A percentile compares a stretch with the other conserved stretches of the same genome.
phyloP scores from a whole-genome alignment of 371 early-diverging fungal genomes.

The Apophysomyces elegans region DNA sequence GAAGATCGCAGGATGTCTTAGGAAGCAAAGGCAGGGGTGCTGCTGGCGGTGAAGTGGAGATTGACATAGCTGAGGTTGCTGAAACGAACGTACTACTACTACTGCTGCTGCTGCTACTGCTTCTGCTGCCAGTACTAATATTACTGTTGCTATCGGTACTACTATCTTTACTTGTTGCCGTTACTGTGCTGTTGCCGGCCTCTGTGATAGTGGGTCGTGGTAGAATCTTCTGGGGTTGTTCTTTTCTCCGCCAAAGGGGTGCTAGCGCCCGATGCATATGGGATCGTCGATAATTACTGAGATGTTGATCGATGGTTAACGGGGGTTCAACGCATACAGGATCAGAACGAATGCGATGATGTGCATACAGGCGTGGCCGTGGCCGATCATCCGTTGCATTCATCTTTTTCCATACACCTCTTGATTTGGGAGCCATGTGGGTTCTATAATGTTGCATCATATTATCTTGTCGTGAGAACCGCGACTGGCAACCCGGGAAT shows the following conservation, averaged over 20 bases:
- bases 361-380: constrained; percentile 44
- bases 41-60: too few relatives aligned
- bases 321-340: constrained; percentile 45
- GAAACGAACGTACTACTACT: too few relatives aligned
- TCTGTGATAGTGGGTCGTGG: constrained; percentile 16
- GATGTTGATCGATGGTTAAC: constrained; percentile 51
- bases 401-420: constrained; percentile 39
- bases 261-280: constrained; percentile 13
- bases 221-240: constrained; percentile 17
- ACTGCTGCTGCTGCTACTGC: too few relatives aligned
- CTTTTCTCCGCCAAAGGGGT: constrained; percentile 19
- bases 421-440: constrained; percentile 74
- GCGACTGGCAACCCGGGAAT: constrained; percentile 74
- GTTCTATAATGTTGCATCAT: constrained; percentile 90
- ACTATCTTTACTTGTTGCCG: too few relatives aligned
- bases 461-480: constrained; percentile 87
- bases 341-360: constrained; percentile 49
- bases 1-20: not conserved
- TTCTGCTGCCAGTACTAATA: too few relatives aligned
- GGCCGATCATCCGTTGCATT: constrained; percentile 25
- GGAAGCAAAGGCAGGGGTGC: too few relatives aligned
- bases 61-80: too few relatives aligned
- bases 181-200: too few relatives aligned
- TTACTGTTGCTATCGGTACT: too few relatives aligned
- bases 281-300: constrained; percentile 44